Conservation (phyloP, 129 eudicot species). For the Deinandra increscens region DNA sequence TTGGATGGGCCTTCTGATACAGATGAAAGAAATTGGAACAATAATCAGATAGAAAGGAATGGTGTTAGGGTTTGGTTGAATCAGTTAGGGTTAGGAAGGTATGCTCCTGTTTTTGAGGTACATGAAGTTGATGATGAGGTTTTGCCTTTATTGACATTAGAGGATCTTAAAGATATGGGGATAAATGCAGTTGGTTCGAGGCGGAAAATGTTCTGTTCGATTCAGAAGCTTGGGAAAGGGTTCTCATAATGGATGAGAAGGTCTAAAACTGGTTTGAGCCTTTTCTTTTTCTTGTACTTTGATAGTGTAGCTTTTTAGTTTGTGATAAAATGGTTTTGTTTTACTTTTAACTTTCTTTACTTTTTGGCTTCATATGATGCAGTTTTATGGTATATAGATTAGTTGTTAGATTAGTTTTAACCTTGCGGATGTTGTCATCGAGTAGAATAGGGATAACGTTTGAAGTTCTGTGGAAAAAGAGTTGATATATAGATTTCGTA, state of each 20-base stretch:
- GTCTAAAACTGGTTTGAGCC: conserved; percentile 39
- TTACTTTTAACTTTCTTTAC: conserved; percentile 6
- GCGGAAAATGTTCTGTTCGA: conserved; percentile 63
- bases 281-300: conserved; percentile 27
- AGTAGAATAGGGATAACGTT: conserved; percentile 8
- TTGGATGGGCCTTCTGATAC: conserved; percentile 43
- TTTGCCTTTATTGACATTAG: conserved; percentile 55
- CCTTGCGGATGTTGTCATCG: conserved; percentile 22
- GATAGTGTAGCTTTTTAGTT: conserved; percentile 20
- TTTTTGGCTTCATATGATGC: conserved; percentile 29
- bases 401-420: conserved; percentile 27
- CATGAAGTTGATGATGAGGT: conserved; percentile 82
- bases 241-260: conserved; percentile 42
- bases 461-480: conserved; percentile 2
- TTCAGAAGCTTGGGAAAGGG: conserved; percentile 66
- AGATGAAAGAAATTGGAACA: conserved; percentile 40
- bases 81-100: conserved; percentile 57
- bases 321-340: conserved; percentile 36
- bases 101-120: conserved; percentile 68
- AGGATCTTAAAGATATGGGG: conserved; percentile 81
- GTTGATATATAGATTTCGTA: conserved; percentile 8
- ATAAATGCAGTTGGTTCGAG: conserved; percentile 70
- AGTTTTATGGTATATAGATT: conserved; percentile 28
- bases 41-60: conserved; percentile 31
- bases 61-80: conserved; percentile 74